Conservation (phyloP, 371 early-diverging fungal species). For the Circinella umbellata region DNA sequence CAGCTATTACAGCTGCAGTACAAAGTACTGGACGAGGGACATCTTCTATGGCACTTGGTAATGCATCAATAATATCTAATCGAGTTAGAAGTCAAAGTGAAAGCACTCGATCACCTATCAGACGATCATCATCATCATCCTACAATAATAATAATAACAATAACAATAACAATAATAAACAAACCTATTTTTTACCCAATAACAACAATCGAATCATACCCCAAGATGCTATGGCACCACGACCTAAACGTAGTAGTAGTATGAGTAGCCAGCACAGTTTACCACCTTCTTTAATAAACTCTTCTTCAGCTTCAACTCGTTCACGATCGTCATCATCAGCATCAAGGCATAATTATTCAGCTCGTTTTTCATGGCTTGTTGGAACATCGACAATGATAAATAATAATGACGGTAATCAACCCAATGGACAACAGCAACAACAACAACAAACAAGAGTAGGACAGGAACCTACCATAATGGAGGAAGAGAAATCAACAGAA, state of each 20-base stretch:
- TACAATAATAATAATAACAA: too few species aligned
- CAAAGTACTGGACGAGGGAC: slow-evolving; percentile 30
- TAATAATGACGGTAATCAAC: background rate
- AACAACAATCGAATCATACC: slow-evolving; percentile 10
- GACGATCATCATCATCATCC: too few species aligned
- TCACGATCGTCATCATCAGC: slow-evolving; percentile 18
- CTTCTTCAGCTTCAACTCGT: background rate
- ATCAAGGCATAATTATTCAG: slow-evolving; percentile 14
- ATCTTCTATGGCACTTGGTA: slow-evolving; percentile 47
- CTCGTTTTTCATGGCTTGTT: slow-evolving; percentile 24
- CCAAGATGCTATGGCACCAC: slow-evolving; percentile 8
- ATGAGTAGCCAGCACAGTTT: slow-evolving; percentile 13
- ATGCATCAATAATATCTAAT: slow-evolving; percentile 47
- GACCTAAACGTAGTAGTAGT: slow-evolving; percentile 21
- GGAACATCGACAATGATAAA: background rate
- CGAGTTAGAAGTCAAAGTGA: slow-evolving; percentile 6
- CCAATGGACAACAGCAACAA: background rate
- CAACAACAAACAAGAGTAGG: background rate
- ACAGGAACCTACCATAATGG: background rate
- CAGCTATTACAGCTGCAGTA: slow-evolving; percentile 52
- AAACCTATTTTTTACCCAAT: too few species aligned
- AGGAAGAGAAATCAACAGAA: slow-evolving; percentile 4
- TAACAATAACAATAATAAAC: too few species aligned
- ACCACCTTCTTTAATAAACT: background rate
- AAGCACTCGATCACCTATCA: background rate